Evolutionary conservation across 495 filamentous ascomycete genomes (phyloP).

Genomic region (Penicillium daleae): DNA sequence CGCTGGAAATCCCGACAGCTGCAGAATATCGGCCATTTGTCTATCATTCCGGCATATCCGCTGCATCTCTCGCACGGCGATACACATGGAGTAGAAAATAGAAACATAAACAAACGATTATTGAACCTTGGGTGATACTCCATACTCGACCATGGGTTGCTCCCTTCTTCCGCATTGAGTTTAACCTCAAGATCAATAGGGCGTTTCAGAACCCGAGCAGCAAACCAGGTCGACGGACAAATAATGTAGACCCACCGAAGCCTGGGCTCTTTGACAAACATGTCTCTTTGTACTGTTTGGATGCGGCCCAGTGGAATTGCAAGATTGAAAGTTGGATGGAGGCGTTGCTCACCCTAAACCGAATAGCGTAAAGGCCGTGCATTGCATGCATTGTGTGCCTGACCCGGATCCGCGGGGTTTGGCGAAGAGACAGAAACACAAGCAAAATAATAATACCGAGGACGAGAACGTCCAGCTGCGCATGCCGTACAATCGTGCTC

Average conservation of each 20-base stretch:
- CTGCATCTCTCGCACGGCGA: slow-evolving; percentile 5
- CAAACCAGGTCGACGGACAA: neutral
- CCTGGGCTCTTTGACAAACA: neutral
- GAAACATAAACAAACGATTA: slow-evolving; percentile 4
- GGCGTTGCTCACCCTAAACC: neutral
- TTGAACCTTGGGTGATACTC: neutral
- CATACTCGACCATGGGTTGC: neutral
- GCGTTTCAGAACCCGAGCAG: slow-evolving; percentile 7
- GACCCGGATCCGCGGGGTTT: neutral
- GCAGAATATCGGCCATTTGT: neutral
- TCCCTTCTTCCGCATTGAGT: neutral
- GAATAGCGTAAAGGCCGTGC: neutral
- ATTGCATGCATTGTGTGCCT: slow-evolving; percentile 1
- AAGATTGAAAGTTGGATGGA: neutral
- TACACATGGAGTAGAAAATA: slow-evolving; percentile 6
- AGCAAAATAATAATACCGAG: neutral
- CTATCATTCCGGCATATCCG: neutral
- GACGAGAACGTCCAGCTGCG: neutral
- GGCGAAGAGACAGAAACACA: neutral
- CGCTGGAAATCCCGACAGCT: neutral
- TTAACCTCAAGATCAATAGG: neutral
- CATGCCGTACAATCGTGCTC: slow-evolving; percentile 13
- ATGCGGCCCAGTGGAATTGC: neutral
- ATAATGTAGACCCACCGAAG: slow-evolving; percentile 12
- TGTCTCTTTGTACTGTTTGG: slow-evolving; percentile 12